A percentile compares a stretch with the other conserved stretches of the same genome.
These are phyloP conservation scores for Boletus reticuloceps DNA, from an alignment of 768 basidiomycete species.

Conservation along the genomic window DNA sequence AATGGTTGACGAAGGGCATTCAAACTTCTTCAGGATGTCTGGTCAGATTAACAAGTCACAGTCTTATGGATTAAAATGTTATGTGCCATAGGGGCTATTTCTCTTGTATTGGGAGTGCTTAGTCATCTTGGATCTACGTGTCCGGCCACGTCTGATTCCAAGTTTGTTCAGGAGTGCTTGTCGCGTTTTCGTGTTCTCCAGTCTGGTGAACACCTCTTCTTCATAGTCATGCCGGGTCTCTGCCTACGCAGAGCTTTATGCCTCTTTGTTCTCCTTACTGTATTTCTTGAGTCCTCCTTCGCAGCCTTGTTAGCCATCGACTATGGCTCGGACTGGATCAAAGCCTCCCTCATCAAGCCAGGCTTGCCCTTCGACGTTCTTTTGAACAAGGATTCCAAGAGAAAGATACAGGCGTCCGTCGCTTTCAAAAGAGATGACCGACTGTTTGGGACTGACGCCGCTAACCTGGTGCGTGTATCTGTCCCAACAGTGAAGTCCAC, in stretches of 20 bases:
- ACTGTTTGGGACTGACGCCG: slow-evolving; percentile 86
- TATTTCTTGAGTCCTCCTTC: slow-evolving; percentile 35
- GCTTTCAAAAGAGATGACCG: slow-evolving; percentile 92
- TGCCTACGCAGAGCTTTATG: slow-evolving; percentile 28
- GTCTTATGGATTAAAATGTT: too few relatives aligned
- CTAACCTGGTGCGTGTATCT: slow-evolving; percentile 66
- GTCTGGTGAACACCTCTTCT: slow-evolving; percentile 15
- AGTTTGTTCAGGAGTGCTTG: slow-evolving; percentile 4
- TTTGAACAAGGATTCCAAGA: slow-evolving; percentile 94
- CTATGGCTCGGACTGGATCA: slow-evolving; percentile 98
- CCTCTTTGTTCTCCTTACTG: slow-evolving; percentile 22
- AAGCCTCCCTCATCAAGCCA: slow-evolving; percentile 92
- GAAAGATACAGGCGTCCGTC: slow-evolving; percentile 88
- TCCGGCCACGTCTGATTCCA: slow-evolving; percentile 21
- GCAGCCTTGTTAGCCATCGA: slow-evolving; percentile 92
- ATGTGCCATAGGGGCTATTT: slow-evolving; percentile 2
- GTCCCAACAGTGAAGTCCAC: not conserved
- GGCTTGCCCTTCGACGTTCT: slow-evolving; percentile 95
- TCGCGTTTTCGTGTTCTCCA: slow-evolving; percentile 8
- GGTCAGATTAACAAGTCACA: too few relatives aligned
- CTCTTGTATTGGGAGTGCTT: not conserved
- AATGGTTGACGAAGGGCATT: too few relatives aligned
- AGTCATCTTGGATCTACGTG: slow-evolving; percentile 20
- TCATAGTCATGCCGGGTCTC: slow-evolving; percentile 19
- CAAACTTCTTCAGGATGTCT: too few relatives aligned